Conservation (phyloP, 768 basidiomycete species). For the Phanerodontia chrysosporium region DNA sequence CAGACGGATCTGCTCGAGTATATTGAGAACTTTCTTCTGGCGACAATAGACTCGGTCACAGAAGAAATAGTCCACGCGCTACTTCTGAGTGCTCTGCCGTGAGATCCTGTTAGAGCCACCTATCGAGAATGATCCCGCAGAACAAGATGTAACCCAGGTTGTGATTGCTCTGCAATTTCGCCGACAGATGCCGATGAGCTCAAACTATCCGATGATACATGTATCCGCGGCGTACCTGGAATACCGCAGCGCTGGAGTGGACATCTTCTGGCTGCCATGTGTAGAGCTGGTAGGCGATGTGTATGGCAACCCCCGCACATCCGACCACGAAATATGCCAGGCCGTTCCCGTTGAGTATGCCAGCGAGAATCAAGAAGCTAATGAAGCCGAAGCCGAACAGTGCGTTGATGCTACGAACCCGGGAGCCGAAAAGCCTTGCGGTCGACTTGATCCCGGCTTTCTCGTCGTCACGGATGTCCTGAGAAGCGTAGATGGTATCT, state of each 20-base stretch:
- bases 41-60: no score
- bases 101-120: no score
- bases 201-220: background rate
- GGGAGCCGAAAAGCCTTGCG: conserved; percentile 63
- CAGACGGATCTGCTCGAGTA: no score
- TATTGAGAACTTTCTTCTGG: no score
- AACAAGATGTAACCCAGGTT: background rate
- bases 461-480: conserved; percentile 72
- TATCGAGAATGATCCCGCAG: background rate
- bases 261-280: background rate
- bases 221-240: background rate
- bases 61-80: no score
- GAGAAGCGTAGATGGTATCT: conserved; percentile 74
- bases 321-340: conserved; percentile 42
- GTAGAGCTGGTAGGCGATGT: conserved; percentile 3
- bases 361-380: conserved; percentile 44
- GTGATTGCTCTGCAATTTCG: background rate
- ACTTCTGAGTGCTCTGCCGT: no score
- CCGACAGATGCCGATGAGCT: no score
- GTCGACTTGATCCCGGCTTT: conserved; percentile 71
- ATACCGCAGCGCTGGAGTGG: background rate
- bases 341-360: conserved; percentile 49
- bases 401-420: conserved; percentile 52
- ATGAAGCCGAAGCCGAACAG: conserved; percentile 50
- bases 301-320: conserved; percentile 33